phyloP scores from a whole-genome alignment of 2,329 filamentous ascomycete genomes.

The Cladorrhinum sp. region DNA sequence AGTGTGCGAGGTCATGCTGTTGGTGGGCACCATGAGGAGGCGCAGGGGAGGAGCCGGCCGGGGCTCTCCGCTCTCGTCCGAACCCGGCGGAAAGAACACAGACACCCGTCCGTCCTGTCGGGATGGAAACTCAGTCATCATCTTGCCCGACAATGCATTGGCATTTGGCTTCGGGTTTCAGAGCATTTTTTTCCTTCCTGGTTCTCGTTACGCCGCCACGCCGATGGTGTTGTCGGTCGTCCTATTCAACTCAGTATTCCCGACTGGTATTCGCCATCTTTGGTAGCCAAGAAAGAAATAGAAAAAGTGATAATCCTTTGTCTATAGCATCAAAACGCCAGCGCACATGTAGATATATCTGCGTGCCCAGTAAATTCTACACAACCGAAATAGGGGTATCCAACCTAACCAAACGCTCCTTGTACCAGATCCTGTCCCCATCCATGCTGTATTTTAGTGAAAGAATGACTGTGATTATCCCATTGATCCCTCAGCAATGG shows the following conservation, averaged over 20 bases:
- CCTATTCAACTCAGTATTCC: background rate
- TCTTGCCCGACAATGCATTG: background rate
- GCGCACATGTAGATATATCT: background rate
- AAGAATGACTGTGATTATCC: background rate
- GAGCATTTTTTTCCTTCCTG: background rate
- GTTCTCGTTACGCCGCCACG: background rate
- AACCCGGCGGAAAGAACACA: background rate
- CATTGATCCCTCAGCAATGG: background rate
- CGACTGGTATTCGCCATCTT: background rate
- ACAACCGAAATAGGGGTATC: background rate
- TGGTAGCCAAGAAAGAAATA: background rate
- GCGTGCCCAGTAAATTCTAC: background rate
- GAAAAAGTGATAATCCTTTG: background rate
- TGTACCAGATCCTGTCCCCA: background rate
- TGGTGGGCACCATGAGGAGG: background rate
- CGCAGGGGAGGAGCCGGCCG: background rate
- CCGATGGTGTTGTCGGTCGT: background rate
- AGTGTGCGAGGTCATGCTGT: background rate
- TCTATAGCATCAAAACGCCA: background rate
- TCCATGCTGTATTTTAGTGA: background rate
- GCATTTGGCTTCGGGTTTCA: background rate
- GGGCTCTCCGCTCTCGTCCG: background rate
- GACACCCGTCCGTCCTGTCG: no score
- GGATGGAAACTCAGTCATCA: background rate
- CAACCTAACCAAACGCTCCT: background rate